These are phyloP conservation scores for Aureobasidium sp. DNA, from an alignment of 2,329 filamentous ascomycete genomes.

Conservation along the genomic window DNA sequence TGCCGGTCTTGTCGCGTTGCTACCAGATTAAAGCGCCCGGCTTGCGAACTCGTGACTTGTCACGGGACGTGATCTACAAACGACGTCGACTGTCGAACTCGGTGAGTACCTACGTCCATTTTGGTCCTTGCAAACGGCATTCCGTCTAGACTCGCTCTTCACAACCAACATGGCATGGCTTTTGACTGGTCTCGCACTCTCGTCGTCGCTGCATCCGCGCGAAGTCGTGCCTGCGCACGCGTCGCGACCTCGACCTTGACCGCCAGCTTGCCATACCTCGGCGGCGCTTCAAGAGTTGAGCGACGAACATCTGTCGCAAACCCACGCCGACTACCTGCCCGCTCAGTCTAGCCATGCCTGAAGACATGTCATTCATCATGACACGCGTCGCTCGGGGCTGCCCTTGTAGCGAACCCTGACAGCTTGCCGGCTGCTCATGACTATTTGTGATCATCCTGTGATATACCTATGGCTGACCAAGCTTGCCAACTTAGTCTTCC, in stretches of 20 bases:
- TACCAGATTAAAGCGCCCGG: conserved; percentile 4
- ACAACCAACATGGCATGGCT: neutral
- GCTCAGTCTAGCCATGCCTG: neutral
- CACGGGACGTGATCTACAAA: conserved; percentile 9
- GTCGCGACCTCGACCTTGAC: neutral
- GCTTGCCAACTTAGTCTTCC: neutral
- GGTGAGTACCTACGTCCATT: neutral
- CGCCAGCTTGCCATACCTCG: neutral
- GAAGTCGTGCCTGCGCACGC: neutral
- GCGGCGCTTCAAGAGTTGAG: neutral
- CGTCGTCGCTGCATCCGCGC: neutral
- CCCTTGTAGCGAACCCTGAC: neutral
- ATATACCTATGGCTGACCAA: neutral
- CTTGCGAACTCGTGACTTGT: conserved; percentile 10
- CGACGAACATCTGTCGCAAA: neutral
- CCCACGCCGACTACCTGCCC: neutral
- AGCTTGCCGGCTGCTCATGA: neutral
- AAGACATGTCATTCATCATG: neutral
- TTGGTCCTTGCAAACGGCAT: neutral
- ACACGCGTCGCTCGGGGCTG: neutral
- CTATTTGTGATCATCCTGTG: neutral
- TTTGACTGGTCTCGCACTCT: neutral
- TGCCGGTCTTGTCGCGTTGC: neutral
- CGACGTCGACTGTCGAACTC: conserved; percentile 2
- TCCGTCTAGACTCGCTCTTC: neutral